These are phyloP conservation scores for Blastomyces percursus DNA, from an alignment of 2,329 filamentous ascomycete species.

Conservation along the genomic window DNA sequence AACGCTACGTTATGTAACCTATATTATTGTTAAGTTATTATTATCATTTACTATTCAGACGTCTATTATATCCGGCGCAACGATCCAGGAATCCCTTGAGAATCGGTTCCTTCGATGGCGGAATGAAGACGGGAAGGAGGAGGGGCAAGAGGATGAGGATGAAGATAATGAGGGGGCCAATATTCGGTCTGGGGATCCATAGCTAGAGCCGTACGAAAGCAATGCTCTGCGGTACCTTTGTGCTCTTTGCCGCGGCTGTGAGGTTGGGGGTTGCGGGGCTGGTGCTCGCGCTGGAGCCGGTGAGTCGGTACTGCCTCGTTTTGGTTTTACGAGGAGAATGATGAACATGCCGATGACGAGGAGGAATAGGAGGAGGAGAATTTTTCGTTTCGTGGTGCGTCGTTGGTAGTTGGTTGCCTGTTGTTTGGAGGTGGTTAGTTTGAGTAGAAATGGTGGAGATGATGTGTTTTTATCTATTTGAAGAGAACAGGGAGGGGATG, in stretches of 20 bases:
- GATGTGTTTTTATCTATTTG: background rate
- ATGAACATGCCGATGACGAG: constrained; percentile 82
- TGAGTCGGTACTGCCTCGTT: constrained; percentile 28
- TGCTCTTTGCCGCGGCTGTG: constrained; percentile 6
- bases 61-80: constrained; percentile 1
- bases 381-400: constrained; percentile 78
- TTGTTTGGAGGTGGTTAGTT: background rate
- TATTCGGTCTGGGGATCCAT: background rate
- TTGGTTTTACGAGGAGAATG: constrained; percentile 68
- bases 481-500: background rate
- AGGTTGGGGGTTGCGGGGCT: constrained; percentile 13
- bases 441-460: background rate
- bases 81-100: background rate
- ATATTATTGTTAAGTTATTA: background rate
- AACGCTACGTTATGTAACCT: background rate
- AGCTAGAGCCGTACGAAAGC: background rate
- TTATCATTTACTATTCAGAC: background rate
- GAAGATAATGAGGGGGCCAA: background rate
- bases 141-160: background rate
- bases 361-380: constrained; percentile 77
- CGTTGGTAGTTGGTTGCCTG: constrained; percentile 75
- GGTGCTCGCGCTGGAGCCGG: constrained; percentile 17
- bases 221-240: background rate
- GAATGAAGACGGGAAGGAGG: background rate
- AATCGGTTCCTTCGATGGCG: background rate